Base-by-base conservation (phyloP, 495 filamentous ascomycete genomes). In the Penicillium daleae region DNA sequence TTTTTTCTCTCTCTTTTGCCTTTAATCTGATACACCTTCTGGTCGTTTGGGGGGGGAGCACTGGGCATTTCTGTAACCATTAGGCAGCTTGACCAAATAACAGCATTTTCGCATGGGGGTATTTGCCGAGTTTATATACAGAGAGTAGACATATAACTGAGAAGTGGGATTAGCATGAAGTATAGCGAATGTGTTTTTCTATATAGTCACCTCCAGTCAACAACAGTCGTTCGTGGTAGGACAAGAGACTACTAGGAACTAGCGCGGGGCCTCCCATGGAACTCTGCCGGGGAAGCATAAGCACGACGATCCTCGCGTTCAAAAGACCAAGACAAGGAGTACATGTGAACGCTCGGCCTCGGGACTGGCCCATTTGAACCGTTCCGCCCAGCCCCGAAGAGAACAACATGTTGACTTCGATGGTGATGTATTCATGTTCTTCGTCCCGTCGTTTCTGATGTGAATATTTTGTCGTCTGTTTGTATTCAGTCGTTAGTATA, bases 21-120 rank as follows among this genome's bases (percentile, higher is more conserved):
- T 62, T 65, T 64, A 66, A 69, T 71, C 63, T 66, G 66, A 73
- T 67, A 67, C 61, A 66, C 70, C 67, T 67, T 62, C 60, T 68
- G 69, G 65, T 58, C 48, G 51, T 68, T 60, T 51, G 37, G 40
- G 60, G 68, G 60, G 63, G 60, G 55, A 42, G 49, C 59, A 56
- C 53, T 58, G 61, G 56, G 52, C 62, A 61, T 64, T 27, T 50
- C 55, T 71, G 69, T 71, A 69, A 63, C 50, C 58, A 66, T 27
- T 60, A 66, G 61, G 42, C 44, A 37, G 50, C 17, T 39, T 55
- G 10, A 46, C 24, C 52, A 68, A 64, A 57, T 57, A 55, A 63
- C 51, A 62, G 58, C 52, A 61, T 61, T 56, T 24, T 24, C 17
- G 40, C 52, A 42, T 61, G 21, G 29, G 50, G 33, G n/a, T 8